Evolutionary conservation across 306 rosid species (phyloP).

Genomic region (Rosa lucieae): DNA sequence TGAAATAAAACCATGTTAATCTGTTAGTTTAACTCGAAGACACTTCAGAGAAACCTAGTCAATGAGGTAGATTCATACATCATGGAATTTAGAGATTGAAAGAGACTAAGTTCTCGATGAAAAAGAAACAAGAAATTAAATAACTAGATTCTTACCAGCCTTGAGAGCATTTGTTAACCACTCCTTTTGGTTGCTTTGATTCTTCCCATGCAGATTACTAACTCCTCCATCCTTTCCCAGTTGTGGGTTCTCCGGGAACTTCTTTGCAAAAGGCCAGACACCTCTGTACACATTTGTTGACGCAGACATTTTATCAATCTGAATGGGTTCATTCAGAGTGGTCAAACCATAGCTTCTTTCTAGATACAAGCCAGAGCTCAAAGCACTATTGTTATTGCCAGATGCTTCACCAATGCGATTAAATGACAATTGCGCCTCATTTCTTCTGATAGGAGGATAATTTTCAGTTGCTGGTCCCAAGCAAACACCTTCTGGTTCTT

Average conservation of each 20-base stretch:
- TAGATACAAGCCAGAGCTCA: slow-evolving; percentile 11
- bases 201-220: slow-evolving; percentile 7
- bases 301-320: slow-evolving; percentile 20
- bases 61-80: neutral
- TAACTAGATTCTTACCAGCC: slow-evolving; percentile 21
- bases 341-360: slow-evolving; percentile 14
- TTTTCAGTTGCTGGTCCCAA: neutral
- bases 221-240: neutral
- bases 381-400: neutral
- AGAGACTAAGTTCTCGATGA: neutral
- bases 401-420: neutral
- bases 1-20: slow-evolving; percentile 10
- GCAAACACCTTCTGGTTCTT: slow-evolving; percentile 15
- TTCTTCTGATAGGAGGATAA: slow-evolving; percentile 13
- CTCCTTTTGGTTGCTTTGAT: slow-evolving; percentile 3
- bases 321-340: slow-evolving; percentile 31
- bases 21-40: neutral
- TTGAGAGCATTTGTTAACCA: slow-evolving; percentile 10
- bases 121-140: neutral
- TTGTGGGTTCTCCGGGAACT: slow-evolving; percentile 13
- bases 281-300: slow-evolving; percentile 18
- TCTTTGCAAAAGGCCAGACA: slow-evolving; percentile 21
- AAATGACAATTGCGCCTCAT: neutral
- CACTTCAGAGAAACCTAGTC: neutral
- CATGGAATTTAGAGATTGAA: neutral